Percentiles rank a stretch among this genome's conserved stretches.
Evolutionary conservation across 2,329 filamentous ascomycete genomes (phyloP).

Genomic region (Fusarium verrucosum): DNA sequence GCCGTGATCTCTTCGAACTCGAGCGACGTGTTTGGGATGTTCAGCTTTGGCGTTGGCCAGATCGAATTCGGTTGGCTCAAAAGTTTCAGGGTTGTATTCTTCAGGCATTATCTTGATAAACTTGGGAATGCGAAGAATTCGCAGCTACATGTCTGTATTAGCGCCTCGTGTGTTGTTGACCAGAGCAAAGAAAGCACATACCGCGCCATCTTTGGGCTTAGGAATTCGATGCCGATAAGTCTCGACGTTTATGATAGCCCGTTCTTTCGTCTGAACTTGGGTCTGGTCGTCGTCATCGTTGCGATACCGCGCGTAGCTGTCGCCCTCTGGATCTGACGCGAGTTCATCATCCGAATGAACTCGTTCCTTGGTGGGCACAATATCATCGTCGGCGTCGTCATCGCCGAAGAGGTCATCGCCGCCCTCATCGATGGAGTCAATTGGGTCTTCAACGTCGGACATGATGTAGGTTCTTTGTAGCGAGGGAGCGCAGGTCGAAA

Average conservation of each 20-base stretch:
- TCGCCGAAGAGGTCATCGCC: constrained; percentile 72
- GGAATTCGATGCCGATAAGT: constrained; percentile 76
- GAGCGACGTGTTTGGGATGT: constrained; percentile 70
- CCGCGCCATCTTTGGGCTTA: constrained; percentile 75
- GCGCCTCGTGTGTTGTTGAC: background rate
- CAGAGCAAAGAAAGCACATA: constrained; percentile 51
- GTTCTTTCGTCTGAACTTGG: constrained; percentile 60
- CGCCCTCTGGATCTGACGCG: constrained; percentile 60
- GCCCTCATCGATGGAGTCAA: constrained; percentile 63
- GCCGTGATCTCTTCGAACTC: constrained; percentile 74
- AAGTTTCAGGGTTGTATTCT: constrained; percentile 72
- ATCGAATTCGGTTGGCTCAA: constrained; percentile 67
- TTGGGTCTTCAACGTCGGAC: constrained; percentile 66
- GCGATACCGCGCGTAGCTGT: constrained; percentile 52
- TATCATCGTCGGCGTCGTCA: constrained; percentile 67
- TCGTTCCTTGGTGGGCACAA: constrained; percentile 67
- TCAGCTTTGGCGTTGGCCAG: constrained; percentile 62
- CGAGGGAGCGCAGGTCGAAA: background rate
- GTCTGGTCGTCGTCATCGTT: constrained; percentile 58
- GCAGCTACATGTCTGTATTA: constrained; percentile 62
- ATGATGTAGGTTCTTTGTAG: constrained; percentile 47
- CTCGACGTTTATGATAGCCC: constrained; percentile 69
- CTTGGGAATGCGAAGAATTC: constrained; percentile 74
- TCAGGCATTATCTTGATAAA: constrained; percentile 77
- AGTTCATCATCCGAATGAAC: constrained; percentile 70